Percentiles rank a stretch among this genome's conserved stretches.
phyloP scores from a whole-genome alignment of 2,329 filamentous ascomycete genomes.

The Grosmannia penicillata region DNA sequence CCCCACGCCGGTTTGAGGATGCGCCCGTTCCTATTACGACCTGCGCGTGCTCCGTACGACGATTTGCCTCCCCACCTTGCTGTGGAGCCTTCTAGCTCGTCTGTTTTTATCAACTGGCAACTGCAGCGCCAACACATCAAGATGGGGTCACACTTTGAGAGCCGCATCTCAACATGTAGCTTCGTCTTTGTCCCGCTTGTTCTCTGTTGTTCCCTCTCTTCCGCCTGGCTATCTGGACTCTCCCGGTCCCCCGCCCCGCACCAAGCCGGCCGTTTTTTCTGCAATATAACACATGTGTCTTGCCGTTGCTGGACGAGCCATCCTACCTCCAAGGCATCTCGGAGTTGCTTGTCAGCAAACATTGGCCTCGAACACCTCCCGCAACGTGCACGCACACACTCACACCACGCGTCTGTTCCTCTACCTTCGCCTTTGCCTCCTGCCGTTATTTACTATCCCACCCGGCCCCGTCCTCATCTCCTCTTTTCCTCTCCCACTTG shows the following conservation, averaged over 20 bases:
- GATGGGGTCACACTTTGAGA: constrained; percentile 54
- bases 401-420: constrained; percentile 13
- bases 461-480: too few relatives aligned
- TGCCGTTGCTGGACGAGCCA: constrained; percentile 37
- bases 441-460: not conserved
- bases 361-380: constrained; percentile 26
- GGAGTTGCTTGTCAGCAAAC: constrained; percentile 10
- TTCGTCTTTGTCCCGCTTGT: constrained; percentile 25
- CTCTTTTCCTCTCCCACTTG: not conserved
- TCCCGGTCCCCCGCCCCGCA: constrained; percentile 30
- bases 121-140: constrained; percentile 84
- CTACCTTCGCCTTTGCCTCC: not conserved
- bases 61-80: constrained; percentile 18
- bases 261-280: constrained; percentile 23
- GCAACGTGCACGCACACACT: constrained; percentile 21
- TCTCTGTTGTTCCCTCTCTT: constrained; percentile 20
- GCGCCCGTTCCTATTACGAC: constrained; percentile 20
- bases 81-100: constrained; percentile 49
- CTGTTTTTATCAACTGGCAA: constrained; percentile 63
- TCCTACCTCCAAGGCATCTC: constrained; percentile 9
- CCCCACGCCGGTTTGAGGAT: constrained; percentile 24
- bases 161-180: constrained; percentile 52
- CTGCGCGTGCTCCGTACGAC: constrained; percentile 16
- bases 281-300: constrained; percentile 54
- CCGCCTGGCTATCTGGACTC: constrained; percentile 24